Evolutionary conservation across 2,329 filamentous ascomycete species (phyloP).

Genomic region (Rhytidhysteron rufulum): DNA sequence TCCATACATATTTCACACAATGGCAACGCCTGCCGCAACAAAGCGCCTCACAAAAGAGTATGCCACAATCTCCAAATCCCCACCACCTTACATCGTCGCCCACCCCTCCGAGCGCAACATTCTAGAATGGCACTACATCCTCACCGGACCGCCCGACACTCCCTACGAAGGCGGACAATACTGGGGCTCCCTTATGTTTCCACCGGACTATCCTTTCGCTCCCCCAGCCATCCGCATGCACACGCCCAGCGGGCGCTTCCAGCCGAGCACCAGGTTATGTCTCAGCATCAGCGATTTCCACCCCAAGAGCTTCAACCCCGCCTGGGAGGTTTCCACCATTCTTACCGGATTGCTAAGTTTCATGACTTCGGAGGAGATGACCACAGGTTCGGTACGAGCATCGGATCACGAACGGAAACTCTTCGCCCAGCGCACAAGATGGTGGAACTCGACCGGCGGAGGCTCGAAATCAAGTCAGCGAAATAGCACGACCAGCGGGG

Average conservation of each 20-base stretch:
- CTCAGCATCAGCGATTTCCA: conserved; percentile 97
- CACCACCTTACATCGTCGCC: conserved; percentile 82
- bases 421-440: conserved; percentile 73
- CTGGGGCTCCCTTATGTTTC: conserved; percentile 96
- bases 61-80: conserved; percentile 65
- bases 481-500: conserved; percentile 36
- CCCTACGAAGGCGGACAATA: conserved; percentile 95
- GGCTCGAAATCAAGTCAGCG: conserved; percentile 60
- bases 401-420: conserved; percentile 72
- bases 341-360: conserved; percentile 91
- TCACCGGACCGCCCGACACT: conserved; percentile 89
- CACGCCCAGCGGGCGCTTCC: conserved; percentile 92
- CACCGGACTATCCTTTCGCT: conserved; percentile 93
- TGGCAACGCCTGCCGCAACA: conserved; percentile 39
- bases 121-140: conserved; percentile 92
- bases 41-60: conserved; percentile 60
- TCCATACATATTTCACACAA: conserved; percentile 12
- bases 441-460: conserved; percentile 96
- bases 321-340: conserved; percentile 97
- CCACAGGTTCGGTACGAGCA: conserved; percentile 81
- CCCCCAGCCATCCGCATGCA: conserved; percentile 99
- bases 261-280: conserved; percentile 85
- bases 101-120: conserved; percentile 91
- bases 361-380: conserved; percentile 99
- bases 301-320: conserved; percentile 95